phyloP scores from a whole-genome alignment of 352 stramenopile genomes.

The Globisporangium carolinianum region DNA sequence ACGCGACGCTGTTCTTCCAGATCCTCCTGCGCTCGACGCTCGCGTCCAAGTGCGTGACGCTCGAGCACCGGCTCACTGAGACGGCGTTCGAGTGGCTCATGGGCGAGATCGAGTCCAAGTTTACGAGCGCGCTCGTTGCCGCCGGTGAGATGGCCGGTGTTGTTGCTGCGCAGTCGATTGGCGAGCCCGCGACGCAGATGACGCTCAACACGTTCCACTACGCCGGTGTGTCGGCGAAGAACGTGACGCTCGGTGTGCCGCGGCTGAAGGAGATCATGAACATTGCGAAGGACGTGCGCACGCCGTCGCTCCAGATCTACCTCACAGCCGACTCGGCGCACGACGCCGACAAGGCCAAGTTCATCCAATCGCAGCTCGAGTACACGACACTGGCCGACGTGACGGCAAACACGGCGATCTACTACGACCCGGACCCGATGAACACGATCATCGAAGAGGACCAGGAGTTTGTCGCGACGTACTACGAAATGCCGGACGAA shows the following conservation, averaged over 20 bases:
- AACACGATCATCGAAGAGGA: slow-evolving; percentile 97
- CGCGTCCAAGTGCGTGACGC: slow-evolving; percentile 93
- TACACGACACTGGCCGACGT: slow-evolving; percentile 97
- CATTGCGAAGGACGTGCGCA: slow-evolving; percentile 97
- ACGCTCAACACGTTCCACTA: slow-evolving; percentile 99
- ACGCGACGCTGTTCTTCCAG: slow-evolving; percentile 97
- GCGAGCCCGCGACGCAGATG: slow-evolving; percentile 99
- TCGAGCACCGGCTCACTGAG: slow-evolving; percentile 94
- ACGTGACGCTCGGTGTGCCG: slow-evolving; percentile 99
- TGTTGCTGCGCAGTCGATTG: slow-evolving; percentile 98
- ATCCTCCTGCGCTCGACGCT: slow-evolving; percentile 96
- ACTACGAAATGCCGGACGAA: slow-evolving; percentile 97
- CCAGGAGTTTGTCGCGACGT: slow-evolving; percentile 95
- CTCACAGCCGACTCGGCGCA: slow-evolving; percentile 86
- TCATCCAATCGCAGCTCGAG: slow-evolving; percentile 93
- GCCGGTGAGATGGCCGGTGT: slow-evolving; percentile 98
- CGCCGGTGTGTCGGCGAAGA: slow-evolving; percentile 98
- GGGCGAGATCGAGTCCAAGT: slow-evolving; percentile 96
- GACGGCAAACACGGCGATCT: slow-evolving; percentile 95
- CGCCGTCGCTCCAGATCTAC: slow-evolving; percentile 95
- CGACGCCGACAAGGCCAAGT: slow-evolving; percentile 83
- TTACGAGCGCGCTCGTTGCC: slow-evolving; percentile 92
- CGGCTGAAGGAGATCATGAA: slow-evolving; percentile 99
- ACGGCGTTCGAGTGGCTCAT: slow-evolving; percentile 94
- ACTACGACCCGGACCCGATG: slow-evolving; percentile 98